A percentile compares a stretch with the other conserved stretches of the same genome.
Conservation (phyloP, 768 basidiomycete species). For the Rhizopogon vesiculosus region DNA sequence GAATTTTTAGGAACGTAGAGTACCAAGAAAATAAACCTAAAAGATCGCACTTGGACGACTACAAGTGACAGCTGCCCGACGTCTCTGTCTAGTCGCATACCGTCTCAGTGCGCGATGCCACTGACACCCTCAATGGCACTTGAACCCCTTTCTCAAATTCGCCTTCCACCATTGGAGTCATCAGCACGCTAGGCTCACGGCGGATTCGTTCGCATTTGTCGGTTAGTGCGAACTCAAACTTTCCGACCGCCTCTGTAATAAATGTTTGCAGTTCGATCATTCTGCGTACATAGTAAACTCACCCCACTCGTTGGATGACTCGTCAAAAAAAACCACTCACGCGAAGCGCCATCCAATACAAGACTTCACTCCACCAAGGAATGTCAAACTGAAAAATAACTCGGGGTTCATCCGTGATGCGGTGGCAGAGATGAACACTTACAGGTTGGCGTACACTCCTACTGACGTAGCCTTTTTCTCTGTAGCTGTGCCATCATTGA, state of each 20-base stretch:
- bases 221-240: constrained; percentile 13
- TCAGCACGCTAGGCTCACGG: constrained; percentile 24
- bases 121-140: no score
- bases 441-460: no score
- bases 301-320: background rate
- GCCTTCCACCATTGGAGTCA: constrained; percentile 31
- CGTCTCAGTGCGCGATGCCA: no score
- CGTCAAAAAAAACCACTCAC: background rate
- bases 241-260: constrained; percentile 48
- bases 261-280: constrained; percentile 54
- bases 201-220: constrained; percentile 22
- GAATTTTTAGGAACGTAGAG: no score
- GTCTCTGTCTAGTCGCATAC: no score
- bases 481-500: no score
- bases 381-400: constrained; percentile 14
- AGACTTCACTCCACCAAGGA: no score
- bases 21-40: no score
- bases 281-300: constrained; percentile 9
- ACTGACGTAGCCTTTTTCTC: no score
- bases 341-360: no score
- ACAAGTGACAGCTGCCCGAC: no score
- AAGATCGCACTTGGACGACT: no score
- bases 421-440: background rate
- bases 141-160: constrained; percentile 22
- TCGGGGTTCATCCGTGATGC: background rate